phyloP scores from a whole-genome alignment of 345 rosid genomes.

The Gossypium stocksii region DNA sequence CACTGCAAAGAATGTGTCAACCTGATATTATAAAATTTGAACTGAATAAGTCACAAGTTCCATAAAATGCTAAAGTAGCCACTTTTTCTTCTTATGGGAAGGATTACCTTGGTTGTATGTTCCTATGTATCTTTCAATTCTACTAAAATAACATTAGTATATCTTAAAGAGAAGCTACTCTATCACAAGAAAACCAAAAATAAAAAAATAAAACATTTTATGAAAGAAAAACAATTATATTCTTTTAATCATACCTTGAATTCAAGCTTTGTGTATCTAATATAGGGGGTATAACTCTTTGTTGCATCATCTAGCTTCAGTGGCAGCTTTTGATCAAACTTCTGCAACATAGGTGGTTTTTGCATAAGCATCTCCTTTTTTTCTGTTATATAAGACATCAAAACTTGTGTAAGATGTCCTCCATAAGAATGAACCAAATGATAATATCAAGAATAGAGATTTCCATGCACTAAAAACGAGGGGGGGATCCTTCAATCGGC shows the following conservation, averaged over 20 bases:
- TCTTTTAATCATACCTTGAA: slow-evolving; percentile 51
- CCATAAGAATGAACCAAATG: slow-evolving; percentile 10
- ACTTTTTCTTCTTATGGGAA: not conserved
- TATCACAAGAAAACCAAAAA: not conserved
- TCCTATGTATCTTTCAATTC: not conserved
- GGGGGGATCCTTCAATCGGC: slow-evolving; percentile 16
- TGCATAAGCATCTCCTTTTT: slow-evolving; percentile 27
- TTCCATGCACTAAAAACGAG: not conserved
- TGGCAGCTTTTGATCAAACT: slow-evolving; percentile 17
- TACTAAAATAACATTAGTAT: not conserved
- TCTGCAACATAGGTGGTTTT: slow-evolving; percentile 30
- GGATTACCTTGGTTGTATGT: not conserved
- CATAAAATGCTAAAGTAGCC: not conserved
- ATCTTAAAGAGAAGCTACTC: not conserved
- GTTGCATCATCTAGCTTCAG: slow-evolving; percentile 28
- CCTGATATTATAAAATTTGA: slow-evolving; percentile 40
- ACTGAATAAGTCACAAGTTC: slow-evolving; percentile 8
- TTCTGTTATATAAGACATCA: slow-evolving; percentile 34
- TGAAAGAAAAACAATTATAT: not conserved
- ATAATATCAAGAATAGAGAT: slow-evolving; percentile 16
- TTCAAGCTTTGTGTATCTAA: slow-evolving; percentile 84
- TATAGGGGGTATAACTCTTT: slow-evolving; percentile 67
- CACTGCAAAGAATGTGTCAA: slow-evolving; percentile 97
- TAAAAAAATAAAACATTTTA: not conserved
- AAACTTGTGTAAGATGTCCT: slow-evolving; percentile 8